Percentiles rank a stretch among this genome's conserved stretches.
Conservation (phyloP, 2,329 filamentous ascomycete genomes). For the Alternaria sp. region DNA sequence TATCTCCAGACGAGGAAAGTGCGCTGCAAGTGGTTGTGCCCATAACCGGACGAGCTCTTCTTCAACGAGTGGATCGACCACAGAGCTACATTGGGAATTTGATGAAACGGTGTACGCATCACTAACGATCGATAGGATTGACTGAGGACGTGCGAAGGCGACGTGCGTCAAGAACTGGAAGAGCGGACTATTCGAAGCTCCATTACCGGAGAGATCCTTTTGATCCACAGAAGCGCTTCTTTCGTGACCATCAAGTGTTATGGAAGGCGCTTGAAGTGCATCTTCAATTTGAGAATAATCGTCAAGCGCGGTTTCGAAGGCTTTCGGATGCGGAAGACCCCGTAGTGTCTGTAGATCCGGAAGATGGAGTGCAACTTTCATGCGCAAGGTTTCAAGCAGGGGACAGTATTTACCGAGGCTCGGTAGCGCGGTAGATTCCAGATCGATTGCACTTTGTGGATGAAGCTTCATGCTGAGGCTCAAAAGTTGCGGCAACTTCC, state of each 20-base stretch:
- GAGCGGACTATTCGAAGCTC: conserved; percentile 17
- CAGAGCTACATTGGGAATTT: conserved; percentile 15
- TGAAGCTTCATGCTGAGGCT: conserved; percentile 40
- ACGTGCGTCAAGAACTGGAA: conserved; percentile 40
- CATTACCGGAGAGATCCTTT: neutral
- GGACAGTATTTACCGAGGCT: conserved; percentile 40
- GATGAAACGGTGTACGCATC: conserved; percentile 27
- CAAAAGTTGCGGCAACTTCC: conserved; percentile 29
- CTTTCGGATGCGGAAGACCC: neutral
- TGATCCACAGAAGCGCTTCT: neutral
- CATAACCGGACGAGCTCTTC: conserved; percentile 39
- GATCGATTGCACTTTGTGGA: conserved; percentile 31
- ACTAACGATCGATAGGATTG: conserved; percentile 30
- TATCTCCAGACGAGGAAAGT: conserved; percentile 43
- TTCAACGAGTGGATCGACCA: conserved; percentile 33
- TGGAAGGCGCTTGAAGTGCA: conserved; percentile 5
- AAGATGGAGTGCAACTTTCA: conserved; percentile 39
- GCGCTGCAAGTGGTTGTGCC: conserved; percentile 35
- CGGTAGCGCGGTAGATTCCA: conserved; percentile 38
- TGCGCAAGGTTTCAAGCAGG: conserved; percentile 36
- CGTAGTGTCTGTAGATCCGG: conserved; percentile 14
- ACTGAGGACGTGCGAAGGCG: conserved; percentile 41
- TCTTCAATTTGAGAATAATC: neutral
- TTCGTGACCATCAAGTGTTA: conserved; percentile 7
- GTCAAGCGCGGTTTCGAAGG: neutral